phyloP scores from a whole-genome alignment of 768 basidiomycete species.

The Leucocoprinus birnbaumii region DNA sequence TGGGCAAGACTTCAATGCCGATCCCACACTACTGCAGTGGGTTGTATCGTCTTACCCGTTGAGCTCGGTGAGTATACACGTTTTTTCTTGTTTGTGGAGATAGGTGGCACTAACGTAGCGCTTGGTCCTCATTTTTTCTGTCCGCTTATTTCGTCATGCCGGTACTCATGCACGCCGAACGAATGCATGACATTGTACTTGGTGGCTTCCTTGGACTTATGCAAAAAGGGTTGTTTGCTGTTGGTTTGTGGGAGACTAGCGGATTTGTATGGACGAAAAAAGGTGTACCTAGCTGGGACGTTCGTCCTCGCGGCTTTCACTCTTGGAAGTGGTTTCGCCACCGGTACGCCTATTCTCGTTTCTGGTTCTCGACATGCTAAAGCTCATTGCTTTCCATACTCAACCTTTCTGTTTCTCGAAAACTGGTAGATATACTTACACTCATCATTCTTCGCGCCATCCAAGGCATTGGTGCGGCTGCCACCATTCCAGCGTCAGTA shows the following conservation, averaged over 20 bases:
- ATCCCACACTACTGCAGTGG: conserved; percentile 61
- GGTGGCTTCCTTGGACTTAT: not conserved
- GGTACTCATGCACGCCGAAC: too few relatives aligned
- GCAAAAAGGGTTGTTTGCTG: conserved; percentile 85
- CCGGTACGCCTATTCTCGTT: conserved; percentile 29
- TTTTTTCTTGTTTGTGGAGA: not conserved
- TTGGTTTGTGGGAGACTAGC: conserved; percentile 75
- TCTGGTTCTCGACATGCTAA: not conserved
- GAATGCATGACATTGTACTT: too few relatives aligned
- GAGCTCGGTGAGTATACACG: conserved; percentile 45
- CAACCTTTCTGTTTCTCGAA: too few relatives aligned
- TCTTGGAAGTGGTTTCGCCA: conserved; percentile 62
- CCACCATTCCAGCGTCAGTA: conserved; percentile 73
- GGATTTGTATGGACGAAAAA: conserved; percentile 76
- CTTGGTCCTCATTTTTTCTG: not conserved
- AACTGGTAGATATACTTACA: conserved; percentile 48
- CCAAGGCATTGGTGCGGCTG: conserved; percentile 82
- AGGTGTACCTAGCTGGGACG: conserved; percentile 61
- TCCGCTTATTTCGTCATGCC: too few relatives aligned
- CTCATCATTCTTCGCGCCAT: conserved; percentile 71
- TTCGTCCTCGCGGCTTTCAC: conserved; percentile 51
- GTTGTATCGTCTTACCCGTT: conserved; percentile 62
- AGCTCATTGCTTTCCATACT: too few relatives aligned
- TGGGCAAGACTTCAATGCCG: conserved; percentile 42
- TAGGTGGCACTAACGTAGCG: too few relatives aligned